Base-by-base conservation (phyloP, 1,139 yeast genomes). In the Geotrichum fermentans region DNA sequence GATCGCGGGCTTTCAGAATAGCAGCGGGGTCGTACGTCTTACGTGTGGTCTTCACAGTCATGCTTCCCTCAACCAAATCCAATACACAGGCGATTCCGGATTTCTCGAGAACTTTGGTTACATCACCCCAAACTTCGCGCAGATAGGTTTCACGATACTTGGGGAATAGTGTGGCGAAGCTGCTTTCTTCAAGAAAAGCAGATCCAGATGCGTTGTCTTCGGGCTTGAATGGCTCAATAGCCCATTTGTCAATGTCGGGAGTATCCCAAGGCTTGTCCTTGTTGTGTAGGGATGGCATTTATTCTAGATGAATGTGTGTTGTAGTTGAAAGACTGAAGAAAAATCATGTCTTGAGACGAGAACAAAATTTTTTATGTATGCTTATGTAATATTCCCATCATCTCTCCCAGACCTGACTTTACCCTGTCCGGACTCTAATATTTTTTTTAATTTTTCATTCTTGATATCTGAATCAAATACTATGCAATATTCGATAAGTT, bases 231-330 rank as follows among this genome's bases (percentile, higher is more conserved):
- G 89, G 95, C 34, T 89, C 96, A 39, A 82, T 74, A 56, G 77
- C 73, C 99, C 99, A 92, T 66, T 92, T 90, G 64, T 92, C 96
- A 55, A 92, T 83, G 61, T 89, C 97, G 24, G 86, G 88, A 13
- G 96, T 89, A 65, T 92, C 97, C 97, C 98, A 90, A 49, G 97
- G 97, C 68, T 92, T 92, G 61, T 90, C 97, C 65, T 82, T 84
- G 67, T 90, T 86, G 67, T 90, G 92, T 50, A 95, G 85, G 2
- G 96, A 88, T 30, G 85, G 89, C 97, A 92, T 90, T 13, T 38
- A 22, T 43, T 52, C 51, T 6, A 14, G 2, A 1, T n/a, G 18
- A n/a, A 20, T 17, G 24, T 32, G 18, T 24, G 13, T 26, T 6
- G 26, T 6, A 11, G 39, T 17, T 5, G 24, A 16, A 20, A 10